Evolutionary conservation across 176 grass and related monocot genomes (phyloP).

Genomic region (Lolium perenne): DNA sequence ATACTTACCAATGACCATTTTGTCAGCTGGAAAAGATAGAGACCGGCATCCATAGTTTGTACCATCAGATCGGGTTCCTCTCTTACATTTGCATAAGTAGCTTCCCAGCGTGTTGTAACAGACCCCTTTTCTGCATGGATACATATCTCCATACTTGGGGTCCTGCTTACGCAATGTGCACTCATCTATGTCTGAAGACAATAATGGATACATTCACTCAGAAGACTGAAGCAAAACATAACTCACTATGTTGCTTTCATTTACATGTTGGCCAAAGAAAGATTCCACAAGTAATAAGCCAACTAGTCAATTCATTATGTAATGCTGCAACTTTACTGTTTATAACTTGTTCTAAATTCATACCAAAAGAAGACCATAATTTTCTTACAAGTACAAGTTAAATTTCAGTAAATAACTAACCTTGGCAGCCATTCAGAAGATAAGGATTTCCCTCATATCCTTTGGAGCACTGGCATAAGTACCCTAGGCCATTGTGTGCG

Average conservation of each 20-base stretch:
- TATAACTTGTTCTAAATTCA: neutral
- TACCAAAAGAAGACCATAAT: neutral
- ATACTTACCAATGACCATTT: neutral
- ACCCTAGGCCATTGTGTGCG: neutral
- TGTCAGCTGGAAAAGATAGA: neutral
- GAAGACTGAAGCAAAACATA: neutral
- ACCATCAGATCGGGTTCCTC: neutral
- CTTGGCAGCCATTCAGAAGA: constrained; percentile 21
- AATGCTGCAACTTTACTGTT: neutral
- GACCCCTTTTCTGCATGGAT: neutral
- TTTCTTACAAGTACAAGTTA: neutral
- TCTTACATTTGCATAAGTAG: constrained; percentile 1
- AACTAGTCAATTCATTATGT: neutral
- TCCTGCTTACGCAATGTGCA: constrained; percentile 1
- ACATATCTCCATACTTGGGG: neutral
- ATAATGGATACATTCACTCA: neutral
- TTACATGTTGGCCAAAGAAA: neutral
- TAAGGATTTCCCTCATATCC: constrained; percentile 36
- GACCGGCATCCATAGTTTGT: neutral
- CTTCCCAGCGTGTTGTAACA: neutral
- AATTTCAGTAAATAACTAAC: neutral
- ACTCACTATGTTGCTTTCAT: neutral
- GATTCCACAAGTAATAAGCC: neutral
- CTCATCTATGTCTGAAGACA: constrained; percentile 27
- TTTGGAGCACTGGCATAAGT: constrained; percentile 28